Conservation (phyloP, 768 basidiomycete species). For the Mycena sanguinolenta region DNA sequence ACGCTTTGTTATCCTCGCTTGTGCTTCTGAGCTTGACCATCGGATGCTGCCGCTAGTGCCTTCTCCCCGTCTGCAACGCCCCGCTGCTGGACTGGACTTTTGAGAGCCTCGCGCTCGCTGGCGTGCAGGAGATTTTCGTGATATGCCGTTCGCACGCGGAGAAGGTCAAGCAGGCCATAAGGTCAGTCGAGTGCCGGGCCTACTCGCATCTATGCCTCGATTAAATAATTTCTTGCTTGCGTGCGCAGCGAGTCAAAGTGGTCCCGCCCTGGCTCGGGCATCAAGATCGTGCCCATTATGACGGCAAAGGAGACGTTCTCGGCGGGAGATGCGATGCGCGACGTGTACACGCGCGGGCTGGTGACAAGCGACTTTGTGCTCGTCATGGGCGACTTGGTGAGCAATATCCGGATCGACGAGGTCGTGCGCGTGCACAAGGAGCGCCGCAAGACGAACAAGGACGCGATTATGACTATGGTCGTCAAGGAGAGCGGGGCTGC, state of each 20-base stretch:
- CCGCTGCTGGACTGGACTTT: slow-evolving; percentile 97
- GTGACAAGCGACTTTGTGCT: slow-evolving; percentile 93
- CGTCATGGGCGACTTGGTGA: slow-evolving; percentile 92
- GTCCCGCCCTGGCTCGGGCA: slow-evolving; percentile 82
- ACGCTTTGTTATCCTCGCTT: slow-evolving; percentile 34
- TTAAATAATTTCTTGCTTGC: too few species aligned
- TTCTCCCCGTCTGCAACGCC: slow-evolving; percentile 94
- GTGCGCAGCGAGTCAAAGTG: slow-evolving; percentile 81
- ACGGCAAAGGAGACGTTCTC: slow-evolving; percentile 90
- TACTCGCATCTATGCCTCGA: slow-evolving; percentile 18
- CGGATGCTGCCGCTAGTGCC: slow-evolving; percentile 70
- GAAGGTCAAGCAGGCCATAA: slow-evolving; percentile 86
- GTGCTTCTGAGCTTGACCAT: slow-evolving; percentile 26
- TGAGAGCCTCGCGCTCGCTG: slow-evolving; percentile 93
- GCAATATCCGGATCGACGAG: slow-evolving; percentile 91
- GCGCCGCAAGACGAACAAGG: slow-evolving; percentile 86
- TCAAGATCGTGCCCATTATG: slow-evolving; percentile 88
- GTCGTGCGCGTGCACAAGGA: slow-evolving; percentile 92
- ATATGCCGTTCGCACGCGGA: slow-evolving; percentile 93
- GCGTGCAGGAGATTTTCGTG: slow-evolving; percentile 96
- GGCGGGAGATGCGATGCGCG: slow-evolving; percentile 92
- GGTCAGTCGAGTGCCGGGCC: slow-evolving; percentile 59
- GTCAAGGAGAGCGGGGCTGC: slow-evolving; percentile 81
- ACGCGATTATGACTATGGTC: slow-evolving; percentile 97
- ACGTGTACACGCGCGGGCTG: slow-evolving; percentile 92